These are phyloP conservation scores for Haberlea rhodopensis DNA, from an alignment of 257 asterid species.

Conservation along the genomic window DNA sequence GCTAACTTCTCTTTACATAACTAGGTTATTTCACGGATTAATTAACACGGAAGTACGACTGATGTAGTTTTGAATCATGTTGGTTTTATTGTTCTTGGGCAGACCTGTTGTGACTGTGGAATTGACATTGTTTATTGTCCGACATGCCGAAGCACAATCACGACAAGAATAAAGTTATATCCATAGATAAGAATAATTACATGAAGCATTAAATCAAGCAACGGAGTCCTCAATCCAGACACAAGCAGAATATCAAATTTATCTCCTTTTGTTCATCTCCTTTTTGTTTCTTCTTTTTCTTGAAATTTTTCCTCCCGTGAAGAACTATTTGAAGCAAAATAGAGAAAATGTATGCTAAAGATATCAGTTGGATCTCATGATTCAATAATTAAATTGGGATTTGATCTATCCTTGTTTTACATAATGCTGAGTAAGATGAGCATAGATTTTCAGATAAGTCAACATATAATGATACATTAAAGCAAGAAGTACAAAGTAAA, in stretches of 20 bases:
- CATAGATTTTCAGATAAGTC: too few species aligned
- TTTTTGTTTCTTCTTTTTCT: too few species aligned
- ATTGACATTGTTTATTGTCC: slow-evolving; percentile 50
- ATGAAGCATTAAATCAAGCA: slow-evolving; percentile 19
- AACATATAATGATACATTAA: not conserved
- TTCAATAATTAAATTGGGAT: too few species aligned
- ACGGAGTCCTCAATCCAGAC: not conserved
- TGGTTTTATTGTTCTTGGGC: slow-evolving; percentile 21
- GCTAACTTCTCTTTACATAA: not conserved
- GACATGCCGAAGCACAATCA: slow-evolving; percentile 47
- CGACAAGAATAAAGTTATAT: slow-evolving; percentile 58
- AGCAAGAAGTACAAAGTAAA: not conserved
- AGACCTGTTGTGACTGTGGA: slow-evolving; percentile 66
- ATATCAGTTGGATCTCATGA: too few species aligned
- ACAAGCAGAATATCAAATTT: too few species aligned
- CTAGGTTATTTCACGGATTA: not conserved
- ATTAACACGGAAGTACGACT: not conserved
- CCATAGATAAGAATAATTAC: slow-evolving; percentile 25
- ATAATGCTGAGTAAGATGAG: too few species aligned
- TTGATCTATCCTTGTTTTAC: too few species aligned
- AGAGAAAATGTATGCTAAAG: too few species aligned
- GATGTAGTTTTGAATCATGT: not conserved
- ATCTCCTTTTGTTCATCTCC: too few species aligned
- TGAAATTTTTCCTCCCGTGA: too few species aligned
- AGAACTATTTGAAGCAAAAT: too few species aligned